phyloP scores from a whole-genome alignment of 2,329 filamentous ascomycete genomes.

The Macrophomina phaseolina region DNA sequence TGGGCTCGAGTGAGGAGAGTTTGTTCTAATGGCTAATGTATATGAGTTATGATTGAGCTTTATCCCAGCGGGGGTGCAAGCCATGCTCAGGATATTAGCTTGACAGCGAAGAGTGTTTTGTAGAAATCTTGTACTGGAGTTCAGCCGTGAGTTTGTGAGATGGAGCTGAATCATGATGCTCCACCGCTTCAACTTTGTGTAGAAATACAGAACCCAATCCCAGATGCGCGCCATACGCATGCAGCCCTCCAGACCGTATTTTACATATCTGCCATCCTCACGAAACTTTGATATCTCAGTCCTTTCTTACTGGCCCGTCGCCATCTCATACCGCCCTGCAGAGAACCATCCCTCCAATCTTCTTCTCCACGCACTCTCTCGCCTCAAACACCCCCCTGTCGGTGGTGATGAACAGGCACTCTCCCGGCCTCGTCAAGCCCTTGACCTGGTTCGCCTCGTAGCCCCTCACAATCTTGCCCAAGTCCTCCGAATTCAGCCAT shows the following conservation, averaged over 20 bases:
- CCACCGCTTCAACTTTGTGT: not conserved
- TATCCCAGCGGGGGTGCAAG: too few species aligned
- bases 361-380: conserved; percentile 80
- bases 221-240: conserved; percentile 20
- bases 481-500: conserved; percentile 65
- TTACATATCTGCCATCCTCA: not conserved
- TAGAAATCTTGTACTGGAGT: not conserved
- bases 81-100: too few species aligned
- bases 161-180: conserved; percentile 4
- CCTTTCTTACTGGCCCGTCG: not conserved
- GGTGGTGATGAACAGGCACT: conserved; percentile 81
- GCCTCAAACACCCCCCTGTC: conserved; percentile 79
- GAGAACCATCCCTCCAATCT: conserved; percentile 78
- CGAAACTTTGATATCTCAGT: too few species aligned
- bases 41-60: not conserved
- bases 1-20: not conserved
- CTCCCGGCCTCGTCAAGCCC: conserved; percentile 76
- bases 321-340: conserved; percentile 65
- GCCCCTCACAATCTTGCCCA: conserved; percentile 72
- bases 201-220: conserved; percentile 15
- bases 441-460: conserved; percentile 69
- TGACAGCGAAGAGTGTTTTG: too few species aligned
- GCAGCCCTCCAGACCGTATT: conserved; percentile 14
- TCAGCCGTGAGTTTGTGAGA: not conserved
- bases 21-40: not conserved